A percentile compares a stretch with the other conserved stretches of the same genome.
These are phyloP conservation scores for Talaromyces sp. DNA, from an alignment of 2,329 filamentous ascomycete species.

Conservation along the genomic window DNA sequence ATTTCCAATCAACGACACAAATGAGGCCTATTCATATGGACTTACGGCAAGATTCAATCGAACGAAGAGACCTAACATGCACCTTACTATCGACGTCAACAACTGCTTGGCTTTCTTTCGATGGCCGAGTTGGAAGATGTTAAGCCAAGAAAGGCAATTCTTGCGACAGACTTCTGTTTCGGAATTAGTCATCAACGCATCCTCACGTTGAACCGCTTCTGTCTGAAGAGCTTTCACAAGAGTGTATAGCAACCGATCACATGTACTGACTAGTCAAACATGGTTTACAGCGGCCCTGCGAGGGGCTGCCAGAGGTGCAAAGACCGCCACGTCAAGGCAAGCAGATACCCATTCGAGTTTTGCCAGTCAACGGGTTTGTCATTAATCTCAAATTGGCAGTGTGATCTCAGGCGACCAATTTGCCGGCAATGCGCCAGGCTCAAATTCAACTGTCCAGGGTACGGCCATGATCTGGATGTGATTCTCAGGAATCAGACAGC, in stretches of 20 bases:
- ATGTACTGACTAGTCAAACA: neutral
- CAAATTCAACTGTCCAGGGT: constrained; percentile 7
- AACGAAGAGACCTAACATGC: neutral
- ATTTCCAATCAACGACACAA: neutral
- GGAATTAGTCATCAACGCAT: neutral
- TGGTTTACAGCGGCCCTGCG: constrained; percentile 12
- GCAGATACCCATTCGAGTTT: neutral
- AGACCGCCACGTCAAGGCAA: constrained; percentile 14
- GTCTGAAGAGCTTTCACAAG: neutral
- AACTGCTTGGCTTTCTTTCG: neutral
- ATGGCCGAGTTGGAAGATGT: neutral
- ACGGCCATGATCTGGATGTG: constrained; percentile 11
- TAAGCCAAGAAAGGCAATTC: neutral
- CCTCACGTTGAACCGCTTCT: neutral
- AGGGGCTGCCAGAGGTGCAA: constrained; percentile 14
- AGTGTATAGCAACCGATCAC: neutral
- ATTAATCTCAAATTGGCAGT: neutral
- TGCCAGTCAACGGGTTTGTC: too few species aligned
- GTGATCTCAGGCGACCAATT: constrained; percentile 7
- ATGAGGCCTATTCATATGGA: neutral
- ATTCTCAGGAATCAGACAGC: constrained; percentile 12
- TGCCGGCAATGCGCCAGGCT: constrained; percentile 10
- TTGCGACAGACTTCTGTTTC: constrained; percentile 1
- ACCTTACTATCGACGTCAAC: neutral
- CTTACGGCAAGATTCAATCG: neutral